phyloP scores from a whole-genome alignment of 805 yeast species.

The Kodamaea neixiangensis region DNA sequence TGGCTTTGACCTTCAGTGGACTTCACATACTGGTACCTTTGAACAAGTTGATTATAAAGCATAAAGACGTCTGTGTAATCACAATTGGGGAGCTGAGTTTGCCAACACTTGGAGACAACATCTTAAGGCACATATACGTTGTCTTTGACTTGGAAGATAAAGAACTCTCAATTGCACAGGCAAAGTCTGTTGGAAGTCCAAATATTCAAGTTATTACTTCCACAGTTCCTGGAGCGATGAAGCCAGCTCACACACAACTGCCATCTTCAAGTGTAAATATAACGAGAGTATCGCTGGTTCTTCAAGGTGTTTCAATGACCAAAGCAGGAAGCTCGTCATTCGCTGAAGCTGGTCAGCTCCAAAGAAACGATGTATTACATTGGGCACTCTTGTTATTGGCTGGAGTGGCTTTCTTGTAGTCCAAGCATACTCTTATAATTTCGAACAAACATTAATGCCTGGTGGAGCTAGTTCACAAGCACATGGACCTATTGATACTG shows the following conservation, averaged over 20 bases:
- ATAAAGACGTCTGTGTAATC: neutral
- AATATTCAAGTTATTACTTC: neutral
- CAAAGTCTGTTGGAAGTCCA: conserved; percentile 25
- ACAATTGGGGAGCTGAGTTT: neutral
- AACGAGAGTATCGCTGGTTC: neutral
- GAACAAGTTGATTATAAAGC: neutral
- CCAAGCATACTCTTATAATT: too few relatives aligned
- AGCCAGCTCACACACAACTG: neutral
- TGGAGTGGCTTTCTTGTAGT: neutral
- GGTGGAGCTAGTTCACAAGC: too few relatives aligned
- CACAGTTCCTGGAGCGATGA: neutral
- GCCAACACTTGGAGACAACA: conserved; percentile 51
- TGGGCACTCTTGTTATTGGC: neutral
- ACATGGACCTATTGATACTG: too few relatives aligned
- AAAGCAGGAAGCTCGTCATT: neutral
- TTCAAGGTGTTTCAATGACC: neutral
- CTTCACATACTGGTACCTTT: neutral
- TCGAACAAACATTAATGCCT: too few relatives aligned
- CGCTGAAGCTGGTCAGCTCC: neutral
- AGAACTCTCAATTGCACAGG: conserved; percentile 50
- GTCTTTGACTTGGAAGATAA: conserved; percentile 54
- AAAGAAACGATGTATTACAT: neutral
- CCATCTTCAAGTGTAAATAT: neutral
- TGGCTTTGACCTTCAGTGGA: neutral
- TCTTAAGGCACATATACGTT: conserved; percentile 52